A percentile compares a stretch with the other conserved stretches of the same genome.
These are phyloP conservation scores for Botrytis byssoidea DNA, from an alignment of 2,329 filamentous ascomycete species.

Conservation along the genomic window DNA sequence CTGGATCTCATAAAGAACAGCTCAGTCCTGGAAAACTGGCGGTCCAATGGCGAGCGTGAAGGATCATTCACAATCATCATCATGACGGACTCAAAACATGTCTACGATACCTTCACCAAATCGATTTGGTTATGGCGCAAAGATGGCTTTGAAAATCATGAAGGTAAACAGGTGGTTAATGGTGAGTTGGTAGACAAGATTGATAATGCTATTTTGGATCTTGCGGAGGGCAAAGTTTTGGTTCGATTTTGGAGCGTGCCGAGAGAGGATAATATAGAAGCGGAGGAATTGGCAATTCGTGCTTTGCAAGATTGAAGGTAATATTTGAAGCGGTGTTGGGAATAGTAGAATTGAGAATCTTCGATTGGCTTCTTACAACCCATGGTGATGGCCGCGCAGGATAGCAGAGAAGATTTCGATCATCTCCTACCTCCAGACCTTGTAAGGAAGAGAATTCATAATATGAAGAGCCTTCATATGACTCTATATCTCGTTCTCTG, in stretches of 20 bases:
- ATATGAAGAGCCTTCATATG: not conserved
- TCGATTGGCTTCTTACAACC: not conserved
- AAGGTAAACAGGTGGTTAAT: not conserved
- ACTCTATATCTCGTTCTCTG: not conserved
- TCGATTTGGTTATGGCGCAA: not conserved
- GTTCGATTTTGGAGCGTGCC: constrained; percentile 2
- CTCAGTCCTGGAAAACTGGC: not conserved
- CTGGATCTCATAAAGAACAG: not conserved
- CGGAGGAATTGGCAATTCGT: not conserved
- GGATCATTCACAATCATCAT: not conserved
- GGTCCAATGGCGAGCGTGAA: not conserved
- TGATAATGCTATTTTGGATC: not conserved
- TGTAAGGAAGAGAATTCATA: no score
- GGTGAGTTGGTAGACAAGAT: not conserved
- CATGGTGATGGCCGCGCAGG: not conserved
- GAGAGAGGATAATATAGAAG: not conserved
- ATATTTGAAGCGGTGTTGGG: not conserved
- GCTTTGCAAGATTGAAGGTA: not conserved
- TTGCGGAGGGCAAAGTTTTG: not conserved
- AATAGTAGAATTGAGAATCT: no score
- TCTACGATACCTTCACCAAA: not conserved
- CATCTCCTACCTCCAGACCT: not conserved
- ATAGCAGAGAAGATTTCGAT: no score
- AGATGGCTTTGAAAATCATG: not conserved
- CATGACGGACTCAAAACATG: constrained; percentile 1